Evolutionary conservation across 169 alveolate species (phyloP), one percentile per base, ranked within the genome.

Genomic region (Plasmodium adleri): DNA sequence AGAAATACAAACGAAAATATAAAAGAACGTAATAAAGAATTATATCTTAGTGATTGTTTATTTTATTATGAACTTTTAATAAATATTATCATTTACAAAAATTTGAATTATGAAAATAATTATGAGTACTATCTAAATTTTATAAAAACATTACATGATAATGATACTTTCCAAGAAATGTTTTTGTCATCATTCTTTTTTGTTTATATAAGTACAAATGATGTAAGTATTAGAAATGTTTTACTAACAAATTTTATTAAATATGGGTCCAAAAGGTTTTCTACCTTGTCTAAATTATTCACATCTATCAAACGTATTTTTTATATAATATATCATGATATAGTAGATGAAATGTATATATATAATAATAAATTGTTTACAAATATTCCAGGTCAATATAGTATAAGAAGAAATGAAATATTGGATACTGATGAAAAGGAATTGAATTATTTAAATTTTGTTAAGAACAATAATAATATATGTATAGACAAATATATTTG

Each of bases 91-190:
- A 71, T 70, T 3, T 86, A 71, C 24, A 50, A 26, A 32, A 71
- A 86, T 71, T 43, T 86, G 10, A 74, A 72, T 28, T 86, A 86
- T 67, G 87, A 86, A 86, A 86, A 72, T 8, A 86, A 86, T 63
- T 86, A 72, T 64, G 92, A 86, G 28, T 45, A 72, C 32, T 86
- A 86, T 49, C 71, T 86, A 59, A 73, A 70, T 43, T 43, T 71
- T 26, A 70, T 86, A 15, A 86, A 72, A 66, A 26, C 72, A 59
- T 52, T 86, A 24, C 58, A 72, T 39, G 76, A 49, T 60, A 62
- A 71, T 45, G 75, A 72, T 22, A 13, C 24, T 32, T 66, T 86
- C 52, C 92, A 86, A 54, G 75, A 71, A 24, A 45, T 86, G 45
- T 86, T 71, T 52, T 49, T 73, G 8, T 47, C 73, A 15, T 86